A percentile compares a stretch with the other conserved stretches of the same genome.
These are phyloP conservation scores for Salix purpurea DNA, from an alignment of 345 rosid genomes.

Conservation along the genomic window DNA sequence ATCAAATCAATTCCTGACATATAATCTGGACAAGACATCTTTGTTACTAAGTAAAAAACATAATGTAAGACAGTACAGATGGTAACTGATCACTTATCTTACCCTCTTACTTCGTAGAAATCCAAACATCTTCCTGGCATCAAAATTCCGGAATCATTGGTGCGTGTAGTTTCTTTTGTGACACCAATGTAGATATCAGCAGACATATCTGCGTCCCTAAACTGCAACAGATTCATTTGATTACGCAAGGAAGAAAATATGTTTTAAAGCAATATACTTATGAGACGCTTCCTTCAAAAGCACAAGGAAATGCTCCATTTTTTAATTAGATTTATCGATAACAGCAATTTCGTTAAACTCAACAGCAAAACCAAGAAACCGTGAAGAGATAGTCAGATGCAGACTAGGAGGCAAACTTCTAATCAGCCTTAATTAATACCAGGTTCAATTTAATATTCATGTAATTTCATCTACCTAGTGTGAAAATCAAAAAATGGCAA, in stretches of 20 bases:
- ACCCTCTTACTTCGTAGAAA: constrained; percentile 25
- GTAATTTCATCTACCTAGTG: too few relatives aligned
- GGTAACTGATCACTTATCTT: background rate
- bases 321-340: background rate
- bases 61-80: background rate
- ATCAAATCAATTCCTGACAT: background rate
- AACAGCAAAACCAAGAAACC: background rate
- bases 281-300: background rate
- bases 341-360: background rate
- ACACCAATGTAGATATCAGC: constrained; percentile 22
- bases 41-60: background rate
- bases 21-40: background rate
- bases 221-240: constrained; percentile 1
- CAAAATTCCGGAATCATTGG: background rate
- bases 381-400: too few relatives aligned
- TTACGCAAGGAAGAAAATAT: background rate
- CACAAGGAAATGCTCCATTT: background rate
- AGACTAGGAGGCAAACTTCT: too few relatives aligned
- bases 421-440: too few relatives aligned
- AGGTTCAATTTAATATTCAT: too few relatives aligned
- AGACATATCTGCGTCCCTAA: background rate
- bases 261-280: background rate
- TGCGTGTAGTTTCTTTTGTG: background rate
- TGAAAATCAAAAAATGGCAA: too few relatives aligned
- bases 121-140: constrained; percentile 4